Evolutionary conservation across 352 stramenopile species (phyloP).

Genomic region (Pythium pyrilobum): DNA sequence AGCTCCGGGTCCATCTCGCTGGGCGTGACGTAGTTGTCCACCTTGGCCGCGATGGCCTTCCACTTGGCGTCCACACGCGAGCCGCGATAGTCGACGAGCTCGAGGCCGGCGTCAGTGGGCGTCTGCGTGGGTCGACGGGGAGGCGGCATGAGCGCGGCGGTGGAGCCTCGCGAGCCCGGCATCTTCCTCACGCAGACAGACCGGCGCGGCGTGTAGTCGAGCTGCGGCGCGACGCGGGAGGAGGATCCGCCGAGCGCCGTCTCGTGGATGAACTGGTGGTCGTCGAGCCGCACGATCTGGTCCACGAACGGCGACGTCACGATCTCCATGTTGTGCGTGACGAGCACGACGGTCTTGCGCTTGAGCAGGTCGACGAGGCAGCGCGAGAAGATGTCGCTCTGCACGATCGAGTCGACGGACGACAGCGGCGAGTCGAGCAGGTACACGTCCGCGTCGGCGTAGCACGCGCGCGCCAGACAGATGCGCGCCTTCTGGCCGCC

Average conservation of each 20-base stretch:
- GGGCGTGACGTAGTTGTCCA: neutral
- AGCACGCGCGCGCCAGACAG: constrained; percentile 44
- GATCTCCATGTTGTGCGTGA: constrained; percentile 77
- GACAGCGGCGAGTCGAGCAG: constrained; percentile 88
- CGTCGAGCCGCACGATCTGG: constrained; percentile 18
- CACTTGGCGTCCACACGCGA: constrained; percentile 9
- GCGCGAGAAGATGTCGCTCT: constrained; percentile 74
- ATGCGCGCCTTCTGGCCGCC: constrained; percentile 85
- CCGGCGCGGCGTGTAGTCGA: constrained; percentile 9
- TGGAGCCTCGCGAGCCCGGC: neutral
- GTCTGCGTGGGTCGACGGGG: neutral
- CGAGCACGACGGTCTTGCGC: constrained; percentile 68
- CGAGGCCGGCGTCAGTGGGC: neutral
- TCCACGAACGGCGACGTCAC: constrained; percentile 22
- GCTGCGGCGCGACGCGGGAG: neutral
- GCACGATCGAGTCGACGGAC: constrained; percentile 91
- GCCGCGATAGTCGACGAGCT: neutral
- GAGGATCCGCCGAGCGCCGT: constrained; percentile 5
- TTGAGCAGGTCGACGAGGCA: constrained; percentile 17
- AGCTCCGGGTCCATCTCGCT: constrained; percentile 10
- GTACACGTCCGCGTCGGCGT: constrained; percentile 46
- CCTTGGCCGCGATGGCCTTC: constrained; percentile 4
- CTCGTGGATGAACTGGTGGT: constrained; percentile 20
- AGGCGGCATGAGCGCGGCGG: neutral
- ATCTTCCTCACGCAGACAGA: neutral